Base-by-base conservation (phyloP, 495 filamentous ascomycete species). In the Podospora pseudocomata region DNA sequence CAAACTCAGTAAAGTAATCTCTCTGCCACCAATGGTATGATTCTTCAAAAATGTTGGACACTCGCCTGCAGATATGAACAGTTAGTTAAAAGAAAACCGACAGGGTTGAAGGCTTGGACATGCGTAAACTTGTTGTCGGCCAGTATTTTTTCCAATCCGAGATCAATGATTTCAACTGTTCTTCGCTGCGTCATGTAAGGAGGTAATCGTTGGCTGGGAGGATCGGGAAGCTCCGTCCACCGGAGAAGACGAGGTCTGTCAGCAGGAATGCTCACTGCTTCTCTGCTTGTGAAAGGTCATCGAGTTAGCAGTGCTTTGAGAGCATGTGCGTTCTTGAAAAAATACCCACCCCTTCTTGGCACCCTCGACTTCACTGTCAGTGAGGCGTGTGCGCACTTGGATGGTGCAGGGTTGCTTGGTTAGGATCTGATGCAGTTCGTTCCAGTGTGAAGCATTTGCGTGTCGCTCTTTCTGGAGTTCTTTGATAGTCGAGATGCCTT, bases 161-260 rank as follows among this genome's bases (percentile, higher is more conserved):
- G 65, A 23, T 78, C 73, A 34, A 18, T 5, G 55, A 78, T 76
- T 65, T 77, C 77, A 19, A 78, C 19, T 26, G 70, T 77, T 67
- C 75, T 80, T n/a, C 82, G 72, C 54, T 81, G 78, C 0, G 73
- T 80, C 59, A 82, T 75, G 19, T 73, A 71, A 1, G 60, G 57
- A 2, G 66, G 67, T 26, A 67, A 66, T 2, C 70, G 73, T 23
- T 69, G 75, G 65, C 69, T 75, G 16, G 68, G 65, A 4, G 82
- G 80, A 58, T 84, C 81, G 5, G 81, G 82, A 11, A 81, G 53
- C 27, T 84, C 81, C 9, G 72, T 78, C 79, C 80, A 85, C 4
- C 78, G 65, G 59, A 84, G 53, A 65, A 30, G 68, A 18, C 57
- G 68, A 1, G 32, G 34, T 56, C 64, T 69, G 44, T 13, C 34